Base-by-base conservation (phyloP, 371 early-diverging fungal species). In the Zancudomyces culisetae region DNA sequence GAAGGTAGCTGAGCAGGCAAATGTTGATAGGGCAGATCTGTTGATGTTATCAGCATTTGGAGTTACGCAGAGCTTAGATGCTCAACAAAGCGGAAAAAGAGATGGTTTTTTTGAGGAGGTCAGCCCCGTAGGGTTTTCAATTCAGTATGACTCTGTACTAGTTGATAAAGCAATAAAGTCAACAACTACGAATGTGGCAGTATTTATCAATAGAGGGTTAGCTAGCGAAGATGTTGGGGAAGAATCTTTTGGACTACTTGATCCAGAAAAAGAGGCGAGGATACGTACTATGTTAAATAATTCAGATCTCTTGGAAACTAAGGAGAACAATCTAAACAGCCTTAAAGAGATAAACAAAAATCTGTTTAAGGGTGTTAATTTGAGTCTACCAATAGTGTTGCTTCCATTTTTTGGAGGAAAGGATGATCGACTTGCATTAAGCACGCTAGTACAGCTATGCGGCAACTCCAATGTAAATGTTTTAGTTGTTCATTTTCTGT, bases 191-290 rank as follows among this genome's bases (percentile, higher is more conserved):
- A 52, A 72, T 26, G 66, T 76, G 13, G 82, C 69, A 18, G 68
- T 83, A 26, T 79, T 84, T 58, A 69, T 84, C 40, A 84, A 87
- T 55, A 73, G 81, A 19, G 85, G 87, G 0, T 70, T 84, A 54
- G 78, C 79, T 8, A 61, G 51, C 8, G 42, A 24, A 18, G 43
- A 47, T n/a, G 47, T 50, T n/a, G 39, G 42, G 15, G 39, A 35
- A 12, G 40, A 39, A 20, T 23, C 3, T 15, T 23, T 27, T 13
- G 24, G 10, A 19, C 28, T 49, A 23, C 45, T 53, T 2, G 23
- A 35, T 1, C 27, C 47, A 23, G 43, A n/a, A 35, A 49, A 49
- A 10, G 21, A 13, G 6, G 10, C 27, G 2, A 35, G 35, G 15
- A n/a, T n/a, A n/a, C n/a, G n/a, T n/a, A n/a, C n/a, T 6, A 12